A percentile compares a stretch with the other conserved stretches of the same genome.
These are phyloP conservation scores for Pseudogymnoascus sp. DNA, from an alignment of 2,329 filamentous ascomycete genomes.

Conservation along the genomic window DNA sequence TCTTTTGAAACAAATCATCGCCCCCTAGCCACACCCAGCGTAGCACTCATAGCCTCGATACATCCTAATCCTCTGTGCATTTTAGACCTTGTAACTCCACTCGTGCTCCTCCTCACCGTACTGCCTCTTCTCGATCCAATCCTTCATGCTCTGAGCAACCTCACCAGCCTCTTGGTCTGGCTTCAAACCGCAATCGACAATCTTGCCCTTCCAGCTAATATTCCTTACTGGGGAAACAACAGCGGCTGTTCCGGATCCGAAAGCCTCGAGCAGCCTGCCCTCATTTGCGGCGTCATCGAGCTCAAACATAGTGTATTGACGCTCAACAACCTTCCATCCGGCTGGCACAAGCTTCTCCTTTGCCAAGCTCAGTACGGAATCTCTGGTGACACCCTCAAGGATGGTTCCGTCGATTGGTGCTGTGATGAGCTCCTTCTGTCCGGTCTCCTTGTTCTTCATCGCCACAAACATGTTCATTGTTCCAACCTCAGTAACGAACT, in stretches of 20 bases:
- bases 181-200: conserved; percentile 75
- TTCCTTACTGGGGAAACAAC: conserved; percentile 84
- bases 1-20: neutral
- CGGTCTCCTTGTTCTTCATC: conserved; percentile 76
- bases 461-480: conserved; percentile 98
- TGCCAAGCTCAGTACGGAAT: conserved; percentile 82
- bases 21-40: neutral
- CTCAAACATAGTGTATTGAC: conserved; percentile 87
- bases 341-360: conserved; percentile 73
- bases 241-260: conserved; percentile 87
- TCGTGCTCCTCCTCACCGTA: conserved; percentile 88
- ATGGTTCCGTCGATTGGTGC: conserved; percentile 95
- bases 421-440: conserved; percentile 87
- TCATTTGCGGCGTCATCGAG: conserved; percentile 73
- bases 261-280: conserved; percentile 83
- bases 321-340: conserved; percentile 82
- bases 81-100: conserved; percentile 61
- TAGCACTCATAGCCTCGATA: neutral
- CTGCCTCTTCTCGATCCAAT: conserved; percentile 93
- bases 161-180: conserved; percentile 80
- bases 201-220: conserved; percentile 79
- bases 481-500: conserved; percentile 93
- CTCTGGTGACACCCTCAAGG: conserved; percentile 85
- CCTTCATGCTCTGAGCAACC: conserved; percentile 79
- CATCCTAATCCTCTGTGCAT: neutral